These are phyloP conservation scores for Sordaria brevicollis DNA, from an alignment of 495 filamentous ascomycete genomes.

Conservation along the genomic window DNA sequence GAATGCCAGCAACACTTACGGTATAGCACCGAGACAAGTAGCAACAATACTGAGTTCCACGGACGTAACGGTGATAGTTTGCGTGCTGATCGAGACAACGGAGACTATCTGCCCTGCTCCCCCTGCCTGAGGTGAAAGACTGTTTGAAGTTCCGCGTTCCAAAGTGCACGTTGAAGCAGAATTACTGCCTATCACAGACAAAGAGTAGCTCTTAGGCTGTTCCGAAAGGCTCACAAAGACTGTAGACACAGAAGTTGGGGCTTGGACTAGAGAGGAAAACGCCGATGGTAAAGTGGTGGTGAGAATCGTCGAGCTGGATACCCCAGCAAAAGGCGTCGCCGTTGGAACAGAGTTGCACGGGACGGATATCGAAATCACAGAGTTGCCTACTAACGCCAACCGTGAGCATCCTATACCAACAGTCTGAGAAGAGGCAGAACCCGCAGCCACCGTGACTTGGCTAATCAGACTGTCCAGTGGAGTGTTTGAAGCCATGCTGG, in stretches of 20 bases:
- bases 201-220: background rate
- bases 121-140: background rate
- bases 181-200: background rate
- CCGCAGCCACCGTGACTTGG: slow-evolving; percentile 1
- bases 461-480: slow-evolving; percentile 1
- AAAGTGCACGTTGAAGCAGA: background rate
- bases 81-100: background rate
- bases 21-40: background rate
- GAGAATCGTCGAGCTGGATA: background rate
- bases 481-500: slow-evolving; percentile 3
- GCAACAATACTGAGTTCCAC: slow-evolving; percentile 4
- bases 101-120: background rate
- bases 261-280: background rate
- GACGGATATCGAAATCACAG: slow-evolving; percentile 4
- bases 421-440: background rate
- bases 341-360: background rate
- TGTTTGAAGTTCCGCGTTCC: background rate
- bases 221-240: background rate
- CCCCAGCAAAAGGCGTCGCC: background rate
- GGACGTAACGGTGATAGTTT: background rate
- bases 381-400: slow-evolving; percentile 2
- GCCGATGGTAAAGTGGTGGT: background rate
- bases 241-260: background rate
- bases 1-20: background rate
- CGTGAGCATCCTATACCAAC: slow-evolving; percentile 2